phyloP scores from a whole-genome alignment of 352 stramenopile genomes.

The Ophiocytium majus region DNA sequence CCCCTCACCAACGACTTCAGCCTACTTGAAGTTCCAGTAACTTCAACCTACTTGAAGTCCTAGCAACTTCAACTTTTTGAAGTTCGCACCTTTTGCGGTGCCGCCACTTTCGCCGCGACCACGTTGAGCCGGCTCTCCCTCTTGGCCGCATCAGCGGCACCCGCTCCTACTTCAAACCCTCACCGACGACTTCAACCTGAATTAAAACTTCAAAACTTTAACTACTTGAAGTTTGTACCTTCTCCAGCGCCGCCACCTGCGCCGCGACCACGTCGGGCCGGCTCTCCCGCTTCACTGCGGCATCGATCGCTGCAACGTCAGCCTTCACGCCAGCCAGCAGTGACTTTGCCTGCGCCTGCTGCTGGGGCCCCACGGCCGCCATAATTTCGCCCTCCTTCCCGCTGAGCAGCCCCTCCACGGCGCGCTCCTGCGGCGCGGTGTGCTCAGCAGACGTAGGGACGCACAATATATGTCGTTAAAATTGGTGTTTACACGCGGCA shows the following conservation, averaged over 20 bases:
- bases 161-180: too few species aligned
- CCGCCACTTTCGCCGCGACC: not conserved
- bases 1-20: too few species aligned
- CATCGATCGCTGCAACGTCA: conserved; percentile 20
- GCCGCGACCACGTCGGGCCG: not conserved
- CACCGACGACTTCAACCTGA: too few species aligned
- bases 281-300: conserved; percentile 2
- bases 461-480: too few species aligned
- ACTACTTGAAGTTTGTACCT: not conserved
- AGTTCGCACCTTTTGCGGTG: too few species aligned
- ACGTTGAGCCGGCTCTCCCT: not conserved
- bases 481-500: too few species aligned
- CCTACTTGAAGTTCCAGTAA: too few species aligned
- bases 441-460: too few species aligned
- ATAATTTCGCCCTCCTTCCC: conserved; percentile 21
- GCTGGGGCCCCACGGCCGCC: not conserved
- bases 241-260: conserved; percentile 17
- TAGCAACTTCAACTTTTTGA: too few species aligned
- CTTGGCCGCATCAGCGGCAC: too few species aligned
- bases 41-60: too few species aligned
- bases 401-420: conserved; percentile 15
- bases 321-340: not conserved
- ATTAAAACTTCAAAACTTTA: not conserved
- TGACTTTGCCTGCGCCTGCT: conserved; percentile 9
- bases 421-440: not conserved